Percentiles rank a stretch among this genome's conserved stretches.
Conservation (phyloP, 2,329 filamentous ascomycete genomes). For the Cytospora schulzeri region DNA sequence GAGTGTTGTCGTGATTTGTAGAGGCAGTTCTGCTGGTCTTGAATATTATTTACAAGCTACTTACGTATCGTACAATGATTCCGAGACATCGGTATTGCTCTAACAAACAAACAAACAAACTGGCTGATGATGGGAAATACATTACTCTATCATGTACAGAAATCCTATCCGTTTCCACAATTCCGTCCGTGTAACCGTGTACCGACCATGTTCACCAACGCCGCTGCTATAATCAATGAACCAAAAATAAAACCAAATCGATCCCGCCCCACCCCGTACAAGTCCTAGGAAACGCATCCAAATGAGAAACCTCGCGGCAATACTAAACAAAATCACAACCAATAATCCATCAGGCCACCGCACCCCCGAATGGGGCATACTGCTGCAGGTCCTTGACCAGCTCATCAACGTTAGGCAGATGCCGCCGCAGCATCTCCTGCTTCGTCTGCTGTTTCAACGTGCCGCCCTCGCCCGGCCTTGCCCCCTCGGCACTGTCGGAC, state of each 20-base stretch:
- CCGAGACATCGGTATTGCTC: background rate
- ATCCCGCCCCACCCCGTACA: background rate
- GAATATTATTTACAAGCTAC: background rate
- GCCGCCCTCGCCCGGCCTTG: slow-evolving; percentile 40
- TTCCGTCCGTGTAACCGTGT: background rate
- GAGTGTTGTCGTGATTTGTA: background rate
- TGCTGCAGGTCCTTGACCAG: slow-evolving; percentile 82
- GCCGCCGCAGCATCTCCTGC: slow-evolving; percentile 73
- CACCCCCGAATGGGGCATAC: slow-evolving; percentile 72
- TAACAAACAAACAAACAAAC: background rate
- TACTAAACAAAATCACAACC: background rate
- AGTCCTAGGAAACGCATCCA: background rate
- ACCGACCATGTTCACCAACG: background rate
- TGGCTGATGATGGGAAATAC: background rate
- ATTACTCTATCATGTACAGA: background rate
- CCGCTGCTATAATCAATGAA: background rate
- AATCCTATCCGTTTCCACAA: background rate
- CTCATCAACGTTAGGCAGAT: slow-evolving; percentile 81
- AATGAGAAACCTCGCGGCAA: background rate
- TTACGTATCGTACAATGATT: slow-evolving; percentile 7
- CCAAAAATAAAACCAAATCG: background rate
- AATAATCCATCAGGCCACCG: slow-evolving; percentile 49
- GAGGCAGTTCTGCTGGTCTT: background rate
- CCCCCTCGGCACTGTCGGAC: slow-evolving; percentile 31
- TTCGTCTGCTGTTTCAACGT: slow-evolving; percentile 79